phyloP scores from a whole-genome alignment of 2,329 filamentous ascomycete genomes.

The Apiospora phragmitis region DNA sequence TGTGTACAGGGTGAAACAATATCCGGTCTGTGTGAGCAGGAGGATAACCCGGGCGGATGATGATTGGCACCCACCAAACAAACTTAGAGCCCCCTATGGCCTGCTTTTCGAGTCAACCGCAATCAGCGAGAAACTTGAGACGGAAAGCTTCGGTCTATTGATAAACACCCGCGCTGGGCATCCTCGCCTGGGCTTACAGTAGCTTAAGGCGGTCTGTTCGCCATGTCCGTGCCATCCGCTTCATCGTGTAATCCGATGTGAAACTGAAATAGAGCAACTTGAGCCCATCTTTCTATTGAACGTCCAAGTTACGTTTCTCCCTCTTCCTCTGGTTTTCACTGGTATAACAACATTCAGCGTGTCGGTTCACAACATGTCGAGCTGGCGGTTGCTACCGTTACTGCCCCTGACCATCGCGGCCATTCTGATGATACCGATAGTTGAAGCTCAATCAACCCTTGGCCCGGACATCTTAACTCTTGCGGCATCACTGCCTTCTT shows the following conservation, averaged over 20 bases:
- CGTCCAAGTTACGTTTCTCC: neutral
- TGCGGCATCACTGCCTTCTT: neutral
- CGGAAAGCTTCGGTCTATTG: neutral
- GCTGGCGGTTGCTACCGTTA: neutral
- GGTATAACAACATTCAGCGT: neutral
- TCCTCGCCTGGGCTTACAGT: neutral
- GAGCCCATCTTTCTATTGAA: neutral
- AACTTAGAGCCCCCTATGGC: neutral
- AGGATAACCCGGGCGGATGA: neutral
- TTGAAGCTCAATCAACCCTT: neutral
- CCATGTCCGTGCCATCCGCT: neutral
- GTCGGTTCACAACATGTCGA: neutral
- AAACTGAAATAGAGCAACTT: neutral
- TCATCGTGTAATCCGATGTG: neutral
- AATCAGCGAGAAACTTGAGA: neutral
- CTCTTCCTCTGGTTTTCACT: neutral
- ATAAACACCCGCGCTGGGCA: neutral
- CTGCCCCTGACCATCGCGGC: neutral
- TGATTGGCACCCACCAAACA: neutral
- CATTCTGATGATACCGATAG: neutral
- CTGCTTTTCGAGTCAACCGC: neutral
- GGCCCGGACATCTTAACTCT: neutral
- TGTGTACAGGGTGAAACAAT: neutral
- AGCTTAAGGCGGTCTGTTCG: neutral
- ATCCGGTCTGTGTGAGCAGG: neutral